A percentile compares a stretch with the other conserved stretches of the same genome.
Conservation (phyloP, 495 filamentous ascomycete species). For the Friedmanniomyces simplex region DNA sequence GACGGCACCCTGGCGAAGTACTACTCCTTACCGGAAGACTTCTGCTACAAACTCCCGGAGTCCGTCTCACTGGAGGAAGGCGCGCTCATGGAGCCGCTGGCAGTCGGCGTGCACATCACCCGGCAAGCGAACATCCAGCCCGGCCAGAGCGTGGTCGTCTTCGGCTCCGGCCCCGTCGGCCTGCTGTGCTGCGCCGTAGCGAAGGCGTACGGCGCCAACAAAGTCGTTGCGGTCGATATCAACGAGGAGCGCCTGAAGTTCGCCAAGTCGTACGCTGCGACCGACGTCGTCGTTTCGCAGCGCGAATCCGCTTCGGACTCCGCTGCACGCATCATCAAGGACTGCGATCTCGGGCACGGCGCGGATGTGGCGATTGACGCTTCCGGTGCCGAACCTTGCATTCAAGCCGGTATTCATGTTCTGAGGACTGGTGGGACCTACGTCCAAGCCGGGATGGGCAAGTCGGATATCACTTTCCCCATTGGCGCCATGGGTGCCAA, state of each 20-base stretch:
- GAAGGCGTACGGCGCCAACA: slow-evolving; percentile 63
- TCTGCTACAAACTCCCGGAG: slow-evolving; percentile 69
- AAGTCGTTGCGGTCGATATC: slow-evolving; percentile 68
- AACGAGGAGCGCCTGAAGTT: slow-evolving; percentile 58
- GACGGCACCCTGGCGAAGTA: slow-evolving; percentile 71
- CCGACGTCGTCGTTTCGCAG: slow-evolving; percentile 50
- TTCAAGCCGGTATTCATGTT: slow-evolving; percentile 62
- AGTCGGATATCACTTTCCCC: slow-evolving; percentile 64
- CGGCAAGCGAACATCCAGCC: slow-evolving; percentile 56
- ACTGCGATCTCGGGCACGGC: slow-evolving; percentile 46
- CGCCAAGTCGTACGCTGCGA: slow-evolving; percentile 55
- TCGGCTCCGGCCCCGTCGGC: slow-evolving; percentile 79
- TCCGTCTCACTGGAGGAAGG: slow-evolving; percentile 65
- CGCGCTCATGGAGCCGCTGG: slow-evolving; percentile 74
- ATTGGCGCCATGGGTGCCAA: slow-evolving; percentile 72
- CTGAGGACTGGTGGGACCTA: slow-evolving; percentile 65
- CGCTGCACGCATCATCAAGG: slow-evolving; percentile 44
- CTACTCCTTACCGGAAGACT: slow-evolving; percentile 66
- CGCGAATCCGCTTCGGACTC: slow-evolving; percentile 51
- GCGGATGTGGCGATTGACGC: slow-evolving; percentile 78
- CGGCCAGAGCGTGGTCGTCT: slow-evolving; percentile 65
- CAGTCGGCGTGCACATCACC: slow-evolving; percentile 73
- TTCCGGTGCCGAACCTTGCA: slow-evolving; percentile 64
- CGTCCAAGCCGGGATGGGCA: slow-evolving; percentile 79
- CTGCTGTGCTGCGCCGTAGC: slow-evolving; percentile 72